These are phyloP conservation scores for Salix udensis DNA, from an alignment of 345 rosid species.

Conservation along the genomic window DNA sequence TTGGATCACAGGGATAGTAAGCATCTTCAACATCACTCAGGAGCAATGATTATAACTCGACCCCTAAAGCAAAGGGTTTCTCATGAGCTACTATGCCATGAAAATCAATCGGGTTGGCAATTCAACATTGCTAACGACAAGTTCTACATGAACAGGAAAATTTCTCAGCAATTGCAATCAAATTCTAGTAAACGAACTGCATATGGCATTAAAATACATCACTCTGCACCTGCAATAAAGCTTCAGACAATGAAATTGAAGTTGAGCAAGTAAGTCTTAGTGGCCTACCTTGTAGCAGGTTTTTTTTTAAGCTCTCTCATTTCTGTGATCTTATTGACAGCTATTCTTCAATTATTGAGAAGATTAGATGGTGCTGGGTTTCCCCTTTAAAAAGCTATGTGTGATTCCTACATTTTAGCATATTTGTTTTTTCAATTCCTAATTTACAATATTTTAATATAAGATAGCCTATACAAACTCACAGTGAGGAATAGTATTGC, in stretches of 20 bases:
- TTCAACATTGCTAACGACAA: constrained; percentile 94
- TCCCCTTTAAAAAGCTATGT: background rate
- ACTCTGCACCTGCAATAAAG: constrained; percentile 92
- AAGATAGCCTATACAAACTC: background rate
- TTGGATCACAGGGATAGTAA: constrained; percentile 60
- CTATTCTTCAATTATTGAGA: background rate
- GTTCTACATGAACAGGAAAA: constrained; percentile 82
- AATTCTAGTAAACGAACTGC: constrained; percentile 65
- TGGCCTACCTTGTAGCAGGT: constrained; percentile 1
- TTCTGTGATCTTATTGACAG: background rate
- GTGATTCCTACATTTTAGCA: background rate
- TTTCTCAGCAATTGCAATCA: constrained; percentile 77
- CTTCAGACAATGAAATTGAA: constrained; percentile 85
- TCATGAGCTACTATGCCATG: constrained; percentile 42
- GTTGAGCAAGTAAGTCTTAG: constrained; percentile 84
- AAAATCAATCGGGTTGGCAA: constrained; percentile 62
- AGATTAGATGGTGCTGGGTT: background rate
- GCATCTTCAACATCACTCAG: constrained; percentile 75
- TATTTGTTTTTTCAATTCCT: background rate
- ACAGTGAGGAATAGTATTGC: background rate
- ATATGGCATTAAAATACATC: constrained; percentile 77
- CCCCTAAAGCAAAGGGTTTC: constrained; percentile 47
- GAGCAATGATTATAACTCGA: constrained; percentile 78
- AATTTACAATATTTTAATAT: background rate
- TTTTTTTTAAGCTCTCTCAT: background rate